phyloP scores from a whole-genome alignment of 208 protist species.

The Trypanosomatidae sp. region DNA sequence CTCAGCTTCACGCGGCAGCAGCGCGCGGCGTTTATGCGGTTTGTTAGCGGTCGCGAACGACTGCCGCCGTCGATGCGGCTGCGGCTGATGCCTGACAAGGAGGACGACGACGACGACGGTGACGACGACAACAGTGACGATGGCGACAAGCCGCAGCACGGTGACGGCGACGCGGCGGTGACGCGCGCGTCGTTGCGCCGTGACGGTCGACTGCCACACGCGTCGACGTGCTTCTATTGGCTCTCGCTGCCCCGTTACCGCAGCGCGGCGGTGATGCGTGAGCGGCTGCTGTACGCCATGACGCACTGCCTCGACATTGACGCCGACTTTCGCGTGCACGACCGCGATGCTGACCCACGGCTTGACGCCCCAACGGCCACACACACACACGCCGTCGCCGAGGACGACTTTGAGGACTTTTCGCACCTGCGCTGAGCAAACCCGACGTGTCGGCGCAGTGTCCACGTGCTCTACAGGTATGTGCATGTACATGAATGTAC shows the following conservation, averaged over 20 bases:
- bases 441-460: too few species aligned
- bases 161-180: not conserved
- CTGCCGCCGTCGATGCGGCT: conserved; percentile 65
- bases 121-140: not conserved
- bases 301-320: conserved; percentile 93
- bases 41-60: conserved; percentile 84
- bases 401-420: conserved; percentile 85
- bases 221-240: conserved; percentile 94
- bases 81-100: conserved; percentile 62
- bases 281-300: conserved; percentile 93
- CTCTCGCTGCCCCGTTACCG: conserved; percentile 89
- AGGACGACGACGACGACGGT: not conserved
- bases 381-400: conserved; percentile 36
- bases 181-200: not conserved
- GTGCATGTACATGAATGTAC: too few species aligned
- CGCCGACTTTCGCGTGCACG: conserved; percentile 85
- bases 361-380: conserved; percentile 32
- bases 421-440: conserved; percentile 74
- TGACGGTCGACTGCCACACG: conserved; percentile 86
- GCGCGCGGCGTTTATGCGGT: conserved; percentile 80
- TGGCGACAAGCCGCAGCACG: not conserved
- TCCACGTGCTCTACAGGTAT: too few species aligned
- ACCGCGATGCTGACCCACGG: conserved; percentile 34
- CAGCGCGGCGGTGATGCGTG: conserved; percentile 68
- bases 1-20: conserved; percentile 67